Evolutionary conservation across 371 early-diverging fungal species (phyloP).

Genomic region (Blakeslea trispora): DNA sequence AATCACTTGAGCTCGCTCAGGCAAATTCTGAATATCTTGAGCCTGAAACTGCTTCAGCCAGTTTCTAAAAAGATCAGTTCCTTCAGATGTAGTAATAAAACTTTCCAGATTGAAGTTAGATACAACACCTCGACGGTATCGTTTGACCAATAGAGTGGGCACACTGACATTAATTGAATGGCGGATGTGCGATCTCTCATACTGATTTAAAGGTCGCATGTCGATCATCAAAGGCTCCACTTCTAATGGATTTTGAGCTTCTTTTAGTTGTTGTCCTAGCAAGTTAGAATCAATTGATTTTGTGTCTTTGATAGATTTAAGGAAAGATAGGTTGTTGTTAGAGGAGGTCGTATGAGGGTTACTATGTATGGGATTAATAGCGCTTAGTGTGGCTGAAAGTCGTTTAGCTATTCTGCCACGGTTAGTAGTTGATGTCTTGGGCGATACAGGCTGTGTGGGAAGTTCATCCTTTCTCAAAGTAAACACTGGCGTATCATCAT

Average conservation of each 20-base stretch:
- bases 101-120: slow-evolving; percentile 62
- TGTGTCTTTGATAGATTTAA: slow-evolving; percentile 6
- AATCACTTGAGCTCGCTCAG: slow-evolving; percentile 26
- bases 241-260: not conserved
- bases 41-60: slow-evolving; percentile 23
- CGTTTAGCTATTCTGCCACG: slow-evolving; percentile 14
- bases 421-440: slow-evolving; percentile 3
- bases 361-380: slow-evolving; percentile 4
- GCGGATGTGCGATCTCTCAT: slow-evolving; percentile 35
- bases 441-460: not conserved
- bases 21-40: slow-evolving; percentile 12
- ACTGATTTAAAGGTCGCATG: slow-evolving; percentile 37
- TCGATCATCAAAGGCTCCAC: slow-evolving; percentile 44
- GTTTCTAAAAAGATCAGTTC: slow-evolving; percentile 34
- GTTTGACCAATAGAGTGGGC: slow-evolving; percentile 58
- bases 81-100: slow-evolving; percentile 64
- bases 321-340: not conserved
- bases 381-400: slow-evolving; percentile 8
- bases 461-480: slow-evolving; percentile 4
- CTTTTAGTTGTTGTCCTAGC: slow-evolving; percentile 6
- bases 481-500: not conserved
- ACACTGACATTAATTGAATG: slow-evolving; percentile 60
- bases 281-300: slow-evolving; percentile 10
- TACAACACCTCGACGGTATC: slow-evolving; percentile 60
- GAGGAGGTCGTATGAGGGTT: slow-evolving; percentile 12